phyloP scores from a whole-genome alignment of 2,329 filamentous ascomycete genomes.

The Fusarium foetens region DNA sequence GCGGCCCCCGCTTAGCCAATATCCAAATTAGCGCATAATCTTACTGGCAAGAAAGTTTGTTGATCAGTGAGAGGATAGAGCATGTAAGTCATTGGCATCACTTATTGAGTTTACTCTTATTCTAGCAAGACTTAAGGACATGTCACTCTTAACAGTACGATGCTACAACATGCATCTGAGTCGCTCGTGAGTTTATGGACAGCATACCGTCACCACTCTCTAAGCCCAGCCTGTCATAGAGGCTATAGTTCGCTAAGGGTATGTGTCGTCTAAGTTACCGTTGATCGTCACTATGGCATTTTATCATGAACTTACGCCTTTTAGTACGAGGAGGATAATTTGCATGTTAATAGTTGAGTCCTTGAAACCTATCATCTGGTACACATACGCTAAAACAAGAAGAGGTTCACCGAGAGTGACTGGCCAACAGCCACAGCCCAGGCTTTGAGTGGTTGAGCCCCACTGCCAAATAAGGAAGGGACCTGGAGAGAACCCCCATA shows the following conservation, averaged over 20 bases:
- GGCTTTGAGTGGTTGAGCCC: conserved; percentile 30
- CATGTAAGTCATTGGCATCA: background rate
- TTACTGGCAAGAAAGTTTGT: conserved; percentile 3
- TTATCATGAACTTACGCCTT: background rate
- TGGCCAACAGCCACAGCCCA: conserved; percentile 31
- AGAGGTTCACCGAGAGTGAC: conserved; percentile 43
- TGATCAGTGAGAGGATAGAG: background rate
- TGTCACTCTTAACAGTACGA: background rate
- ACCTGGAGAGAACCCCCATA: conserved; percentile 17
- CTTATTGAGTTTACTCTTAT: background rate
- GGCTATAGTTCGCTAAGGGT: background rate
- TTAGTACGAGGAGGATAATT: background rate
- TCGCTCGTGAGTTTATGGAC: background rate
- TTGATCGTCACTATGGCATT: background rate
- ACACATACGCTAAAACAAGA: conserved; percentile 30
- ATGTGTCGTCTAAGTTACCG: background rate
- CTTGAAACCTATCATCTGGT: background rate
- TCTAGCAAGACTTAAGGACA: background rate
- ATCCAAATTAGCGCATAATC: conserved; percentile 43
- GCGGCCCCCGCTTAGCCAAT: conserved; percentile 42
- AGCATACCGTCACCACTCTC: background rate
- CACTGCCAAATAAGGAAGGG: conserved; percentile 34
- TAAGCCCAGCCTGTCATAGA: background rate
- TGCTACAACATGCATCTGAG: background rate
- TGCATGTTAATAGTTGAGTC: background rate